Base-by-base conservation (phyloP, 2,329 filamentous ascomycete genomes). In the Elsinoe necatrix region DNA sequence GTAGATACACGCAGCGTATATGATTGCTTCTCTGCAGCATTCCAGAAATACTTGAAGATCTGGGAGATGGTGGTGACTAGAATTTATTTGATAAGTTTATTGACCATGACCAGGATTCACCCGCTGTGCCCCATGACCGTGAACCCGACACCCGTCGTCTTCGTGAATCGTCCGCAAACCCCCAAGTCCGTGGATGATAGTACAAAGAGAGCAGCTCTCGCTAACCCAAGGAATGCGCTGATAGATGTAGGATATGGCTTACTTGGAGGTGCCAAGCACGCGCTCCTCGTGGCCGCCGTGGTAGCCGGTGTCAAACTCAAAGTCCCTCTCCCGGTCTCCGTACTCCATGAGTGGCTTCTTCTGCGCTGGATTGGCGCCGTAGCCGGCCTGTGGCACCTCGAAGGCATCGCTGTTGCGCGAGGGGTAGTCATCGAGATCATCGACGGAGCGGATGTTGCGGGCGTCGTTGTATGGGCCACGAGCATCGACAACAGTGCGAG, bases 241-340 rank as follows among this genome's bases (percentile, higher is more conserved):
- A 56, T 23, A 35, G 11, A 25, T 20, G 21, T 9, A 21, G 20
- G 23, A 11, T 7, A 34, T 8, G 21, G 16, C 25, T 25, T 56
- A 56, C 41, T 47, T 45, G 37, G 39, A 12, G 8, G 16, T 31
- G 8, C 54, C 54, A 23, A 56, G 20, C n/a, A 57, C 59, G 14
- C 57, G 47, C 20, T 58, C 59, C 29, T 57, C 57, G 45, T 59
- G 57, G 14, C 25, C 57, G 9, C 72, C 73, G 48, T 68, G 67
- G 62, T 75, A 75, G 11, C 63, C 66, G 14, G 70, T 73, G 61
- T 75, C 71, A 61, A 75, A 74, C 3, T 63, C 34, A 37, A 56
- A 56, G 54, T 54, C 41, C 59, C 64, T 4, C 54, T 59, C 16
- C 63, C 63, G 59, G 65, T 69, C 57, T 60, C 61, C 58, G 64